Evolutionary conservation across 768 basidiomycete genomes (phyloP).

Genomic region (Suillus hirtellus): DNA sequence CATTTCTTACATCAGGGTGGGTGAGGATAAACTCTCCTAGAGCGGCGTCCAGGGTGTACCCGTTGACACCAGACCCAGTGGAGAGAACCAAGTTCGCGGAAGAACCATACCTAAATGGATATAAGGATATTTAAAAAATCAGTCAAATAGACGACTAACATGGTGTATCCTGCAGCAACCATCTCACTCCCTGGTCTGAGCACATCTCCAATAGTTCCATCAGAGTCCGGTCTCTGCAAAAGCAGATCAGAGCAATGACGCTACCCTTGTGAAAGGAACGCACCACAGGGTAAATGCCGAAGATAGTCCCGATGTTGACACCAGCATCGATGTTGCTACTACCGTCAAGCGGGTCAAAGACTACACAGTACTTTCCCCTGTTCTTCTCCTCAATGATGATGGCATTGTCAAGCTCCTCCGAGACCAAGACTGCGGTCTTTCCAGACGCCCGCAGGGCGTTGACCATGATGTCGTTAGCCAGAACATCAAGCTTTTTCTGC

Average conservation of each 20-base stretch:
- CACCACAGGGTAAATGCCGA: slow-evolving; percentile 92
- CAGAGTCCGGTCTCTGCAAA: slow-evolving; percentile 67
- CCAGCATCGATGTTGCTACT: slow-evolving; percentile 98
- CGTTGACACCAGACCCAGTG: slow-evolving; percentile 94
- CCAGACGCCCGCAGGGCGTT: slow-evolving; percentile 96
- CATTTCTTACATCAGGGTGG: slow-evolving; percentile 77
- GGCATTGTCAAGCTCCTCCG: slow-evolving; percentile 92
- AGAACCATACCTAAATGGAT: slow-evolving; percentile 71
- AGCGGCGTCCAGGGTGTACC: slow-evolving; percentile 93
- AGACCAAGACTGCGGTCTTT: slow-evolving; percentile 94
- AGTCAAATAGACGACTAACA: slow-evolving; percentile 51
- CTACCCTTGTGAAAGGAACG: slow-evolving; percentile 33
- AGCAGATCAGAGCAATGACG: background rate
- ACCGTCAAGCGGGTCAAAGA: slow-evolving; percentile 97
- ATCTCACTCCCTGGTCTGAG: slow-evolving; percentile 92
- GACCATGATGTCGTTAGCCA: slow-evolving; percentile 99
- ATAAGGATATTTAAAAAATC: slow-evolving; percentile 3
- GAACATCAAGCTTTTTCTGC: slow-evolving; percentile 98
- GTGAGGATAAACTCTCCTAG: slow-evolving; percentile 99
- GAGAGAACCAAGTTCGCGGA: slow-evolving; percentile 96
- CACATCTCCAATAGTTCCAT: slow-evolving; percentile 83
- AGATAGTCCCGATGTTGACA: slow-evolving; percentile 97
- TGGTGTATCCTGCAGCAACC: slow-evolving; percentile 98
- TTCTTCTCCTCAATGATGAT: slow-evolving; percentile 82
- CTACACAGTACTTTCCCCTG: slow-evolving; percentile 93